Percentiles rank a stretch among this genome's conserved stretches.
phyloP scores from a whole-genome alignment of 305 asterid species.

The Caryopteris hybrid region DNA sequence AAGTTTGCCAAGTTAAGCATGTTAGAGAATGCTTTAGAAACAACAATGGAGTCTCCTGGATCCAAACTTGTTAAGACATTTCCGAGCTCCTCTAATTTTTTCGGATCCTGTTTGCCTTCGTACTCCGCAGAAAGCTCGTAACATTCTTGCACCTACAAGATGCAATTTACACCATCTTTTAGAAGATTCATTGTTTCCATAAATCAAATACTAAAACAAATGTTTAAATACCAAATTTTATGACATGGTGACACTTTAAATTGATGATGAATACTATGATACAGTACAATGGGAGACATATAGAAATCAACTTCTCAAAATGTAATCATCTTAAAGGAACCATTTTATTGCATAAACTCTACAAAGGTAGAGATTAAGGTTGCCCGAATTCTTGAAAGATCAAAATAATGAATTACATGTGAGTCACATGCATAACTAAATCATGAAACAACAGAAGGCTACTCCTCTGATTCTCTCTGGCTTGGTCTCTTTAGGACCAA shows the following conservation, averaged over 20 bases:
- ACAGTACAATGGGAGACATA: conserved; percentile 7
- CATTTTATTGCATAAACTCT: too few relatives aligned
- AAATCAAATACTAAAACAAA: not conserved
- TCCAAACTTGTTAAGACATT: conserved; percentile 81
- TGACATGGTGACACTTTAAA: too few relatives aligned
- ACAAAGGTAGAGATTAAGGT: not conserved
- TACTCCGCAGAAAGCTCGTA: conserved; percentile 93
- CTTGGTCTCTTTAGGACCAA: not conserved
- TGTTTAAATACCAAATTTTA: too few relatives aligned
- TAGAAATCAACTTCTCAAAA: not conserved
- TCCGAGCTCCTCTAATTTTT: conserved; percentile 91
- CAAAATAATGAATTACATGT: not conserved
- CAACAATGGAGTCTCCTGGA: conserved; percentile 90
- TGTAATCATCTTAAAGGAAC: not conserved
- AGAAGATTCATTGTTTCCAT: not conserved
- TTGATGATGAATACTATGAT: too few relatives aligned
- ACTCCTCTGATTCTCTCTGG: not conserved
- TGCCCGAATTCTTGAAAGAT: not conserved
- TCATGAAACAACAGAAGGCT: not conserved
- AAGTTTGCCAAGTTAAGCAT: conserved; percentile 98
- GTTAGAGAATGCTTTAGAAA: conserved; percentile 87
- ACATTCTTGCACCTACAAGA: conserved; percentile 78
- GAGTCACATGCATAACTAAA: not conserved
- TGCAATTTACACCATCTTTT: not conserved
- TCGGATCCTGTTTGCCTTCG: conserved; percentile 62